These are phyloP conservation scores for Hirschioporus abietinus DNA, from an alignment of 768 basidiomycete species.

Conservation along the genomic window DNA sequence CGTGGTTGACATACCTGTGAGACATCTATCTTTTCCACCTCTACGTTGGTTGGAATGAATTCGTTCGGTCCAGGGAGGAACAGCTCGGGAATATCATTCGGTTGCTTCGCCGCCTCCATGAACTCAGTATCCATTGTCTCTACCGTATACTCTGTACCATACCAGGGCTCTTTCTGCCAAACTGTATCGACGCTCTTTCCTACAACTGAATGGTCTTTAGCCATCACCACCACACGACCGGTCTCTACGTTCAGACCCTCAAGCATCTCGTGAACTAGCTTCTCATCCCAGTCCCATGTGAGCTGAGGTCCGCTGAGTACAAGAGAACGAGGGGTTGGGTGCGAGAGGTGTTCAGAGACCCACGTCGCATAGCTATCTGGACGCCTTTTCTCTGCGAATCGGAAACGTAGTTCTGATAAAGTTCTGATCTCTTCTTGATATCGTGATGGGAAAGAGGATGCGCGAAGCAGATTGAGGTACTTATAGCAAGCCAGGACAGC, in stretches of 20 bases:
- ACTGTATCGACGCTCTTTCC: conserved; percentile 34
- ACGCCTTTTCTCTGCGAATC: conserved; percentile 78
- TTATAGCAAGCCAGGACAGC: conserved; percentile 70
- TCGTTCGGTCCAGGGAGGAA: conserved; percentile 80
- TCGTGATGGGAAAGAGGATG: conserved; percentile 54
- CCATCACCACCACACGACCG: conserved; percentile 73
- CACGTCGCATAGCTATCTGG: conserved; percentile 77
- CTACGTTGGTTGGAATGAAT: conserved; percentile 84
- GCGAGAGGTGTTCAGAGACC: conserved; percentile 68
- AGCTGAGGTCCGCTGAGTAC: conserved; percentile 67
- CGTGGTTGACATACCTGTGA: conserved; percentile 41
- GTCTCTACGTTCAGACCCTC: conserved; percentile 51
- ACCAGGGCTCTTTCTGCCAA: conserved; percentile 86
- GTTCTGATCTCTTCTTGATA: conserved; percentile 72
- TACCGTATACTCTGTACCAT: conserved; percentile 85
- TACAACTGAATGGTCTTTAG: conserved; percentile 56
- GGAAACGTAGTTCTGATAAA: conserved; percentile 71
- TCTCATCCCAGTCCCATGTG: conserved; percentile 68
- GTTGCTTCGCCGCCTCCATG: conserved; percentile 48
- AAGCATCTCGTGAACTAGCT: conserved; percentile 57
- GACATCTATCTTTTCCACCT: conserved; percentile 73
- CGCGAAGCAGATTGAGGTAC: conserved; percentile 67
- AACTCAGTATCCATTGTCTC: conserved; percentile 63
- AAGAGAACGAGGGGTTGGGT: conserved; percentile 77
- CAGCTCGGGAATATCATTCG: conserved; percentile 63